Conservation (phyloP, 139 green algal genomes). For the Chlorella sp. region DNA sequence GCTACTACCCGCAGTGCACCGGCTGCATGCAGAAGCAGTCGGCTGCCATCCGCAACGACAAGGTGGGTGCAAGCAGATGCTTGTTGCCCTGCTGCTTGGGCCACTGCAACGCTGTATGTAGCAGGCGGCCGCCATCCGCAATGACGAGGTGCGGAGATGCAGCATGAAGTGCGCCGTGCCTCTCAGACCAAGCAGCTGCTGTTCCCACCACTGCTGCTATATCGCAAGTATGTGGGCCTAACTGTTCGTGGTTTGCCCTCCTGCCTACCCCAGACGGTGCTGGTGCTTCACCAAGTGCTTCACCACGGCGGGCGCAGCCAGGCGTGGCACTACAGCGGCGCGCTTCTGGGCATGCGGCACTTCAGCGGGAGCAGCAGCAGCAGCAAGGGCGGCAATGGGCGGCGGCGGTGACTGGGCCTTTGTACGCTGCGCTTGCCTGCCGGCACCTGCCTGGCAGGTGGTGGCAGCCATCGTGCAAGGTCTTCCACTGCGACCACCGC, state of each 20-base stretch:
- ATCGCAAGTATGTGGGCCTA: neutral
- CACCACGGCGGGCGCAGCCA: conserved; percentile 34
- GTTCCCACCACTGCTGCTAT: neutral
- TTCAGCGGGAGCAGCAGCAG: conserved; percentile 1
- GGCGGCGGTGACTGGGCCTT: neutral
- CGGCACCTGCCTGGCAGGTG: too few species aligned
- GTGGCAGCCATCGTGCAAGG: too few species aligned
- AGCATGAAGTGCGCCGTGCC: too few species aligned
- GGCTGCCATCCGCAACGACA: conserved; percentile 47
- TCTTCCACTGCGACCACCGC: too few species aligned
- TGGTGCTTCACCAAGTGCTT: conserved; percentile 66
- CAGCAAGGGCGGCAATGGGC: neutral
- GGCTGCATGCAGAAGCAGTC: conserved; percentile 68
- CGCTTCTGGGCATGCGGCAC: conserved; percentile 63
- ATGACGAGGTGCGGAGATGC: too few species aligned
- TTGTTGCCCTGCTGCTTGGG: too few species aligned
- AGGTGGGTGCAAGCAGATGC: neutral
- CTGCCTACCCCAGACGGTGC: neutral
- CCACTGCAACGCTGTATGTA: too few species aligned
- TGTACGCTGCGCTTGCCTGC: too few species aligned
- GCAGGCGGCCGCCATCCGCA: too few species aligned
- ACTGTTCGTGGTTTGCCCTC: neutral
- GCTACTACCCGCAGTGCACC: conserved; percentile 62
- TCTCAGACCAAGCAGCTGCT: neutral
- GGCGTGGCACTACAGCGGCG: conserved; percentile 59